phyloP scores from a whole-genome alignment of 768 basidiomycete species.

The Botryobasidium botryosum region DNA sequence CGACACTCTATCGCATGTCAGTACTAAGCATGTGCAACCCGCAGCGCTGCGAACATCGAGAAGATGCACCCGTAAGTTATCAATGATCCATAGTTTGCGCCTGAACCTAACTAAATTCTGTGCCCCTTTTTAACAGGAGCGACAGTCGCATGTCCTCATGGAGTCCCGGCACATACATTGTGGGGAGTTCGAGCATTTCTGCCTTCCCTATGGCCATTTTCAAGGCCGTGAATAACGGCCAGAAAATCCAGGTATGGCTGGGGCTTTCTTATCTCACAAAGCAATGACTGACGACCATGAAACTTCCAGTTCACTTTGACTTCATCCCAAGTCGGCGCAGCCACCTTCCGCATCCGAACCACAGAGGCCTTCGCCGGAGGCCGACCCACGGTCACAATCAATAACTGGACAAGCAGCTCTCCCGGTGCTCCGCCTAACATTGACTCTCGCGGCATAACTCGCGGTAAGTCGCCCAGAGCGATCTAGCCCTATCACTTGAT shows the following conservation, averaged over 20 bases:
- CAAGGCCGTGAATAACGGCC: slow-evolving; percentile 30
- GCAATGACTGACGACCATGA: too few species aligned
- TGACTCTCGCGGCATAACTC: slow-evolving; percentile 33
- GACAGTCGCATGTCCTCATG: slow-evolving; percentile 31
- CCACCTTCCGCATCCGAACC: slow-evolving; percentile 30
- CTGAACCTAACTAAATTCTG: neutral
- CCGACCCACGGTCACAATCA: slow-evolving; percentile 29
- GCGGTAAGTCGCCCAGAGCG: too few species aligned
- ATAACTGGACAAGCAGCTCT: slow-evolving; percentile 27
- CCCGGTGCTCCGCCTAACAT: slow-evolving; percentile 23
- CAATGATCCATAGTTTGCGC: neutral
- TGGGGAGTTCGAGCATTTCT: slow-evolving; percentile 24
- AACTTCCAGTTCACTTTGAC: slow-evolving; percentile 13
- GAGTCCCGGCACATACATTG: slow-evolving; percentile 31
- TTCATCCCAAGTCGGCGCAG: slow-evolving; percentile 29
- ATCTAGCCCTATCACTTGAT: too few species aligned
- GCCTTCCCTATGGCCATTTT: slow-evolving; percentile 36
- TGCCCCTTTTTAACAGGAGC: slow-evolving; percentile 17
- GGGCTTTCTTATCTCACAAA: too few species aligned
- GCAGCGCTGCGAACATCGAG: slow-evolving; percentile 32
- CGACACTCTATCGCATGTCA: neutral
- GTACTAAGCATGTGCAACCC: slow-evolving; percentile 15
- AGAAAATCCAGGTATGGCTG: too few species aligned
- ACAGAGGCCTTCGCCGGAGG: slow-evolving; percentile 33
- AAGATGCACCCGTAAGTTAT: slow-evolving; percentile 30